phyloP scores from a whole-genome alignment of 345 rosid species.

The Acer saccharum region DNA sequence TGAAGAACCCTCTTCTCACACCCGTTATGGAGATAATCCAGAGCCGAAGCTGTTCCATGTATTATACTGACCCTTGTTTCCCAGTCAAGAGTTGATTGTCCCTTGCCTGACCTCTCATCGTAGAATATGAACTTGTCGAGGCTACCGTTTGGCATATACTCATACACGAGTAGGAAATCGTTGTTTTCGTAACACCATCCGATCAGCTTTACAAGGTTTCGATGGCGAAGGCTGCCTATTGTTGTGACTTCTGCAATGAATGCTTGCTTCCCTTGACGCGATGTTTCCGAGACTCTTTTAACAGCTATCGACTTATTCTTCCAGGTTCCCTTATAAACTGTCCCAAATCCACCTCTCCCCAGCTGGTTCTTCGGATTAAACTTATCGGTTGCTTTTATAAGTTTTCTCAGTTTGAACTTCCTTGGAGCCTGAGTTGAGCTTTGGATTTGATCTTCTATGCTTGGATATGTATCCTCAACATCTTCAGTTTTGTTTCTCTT shows the following conservation, averaged over 20 bases:
- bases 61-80: slow-evolving; percentile 49
- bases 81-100: slow-evolving; percentile 46
- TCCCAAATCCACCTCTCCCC: slow-evolving; percentile 81
- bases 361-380: slow-evolving; percentile 57
- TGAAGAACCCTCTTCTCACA: slow-evolving; percentile 69
- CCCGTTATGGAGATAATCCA: slow-evolving; percentile 75
- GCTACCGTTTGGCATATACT: slow-evolving; percentile 71
- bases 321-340: slow-evolving; percentile 66
- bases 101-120: slow-evolving; percentile 20
- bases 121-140: slow-evolving; percentile 57
- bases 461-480: slow-evolving; percentile 35
- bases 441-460: slow-evolving; percentile 54
- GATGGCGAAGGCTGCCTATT: slow-evolving; percentile 67
- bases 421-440: slow-evolving; percentile 47
- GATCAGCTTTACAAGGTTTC: slow-evolving; percentile 67
- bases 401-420: slow-evolving; percentile 54
- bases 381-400: slow-evolving; percentile 57
- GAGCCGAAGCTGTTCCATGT: slow-evolving; percentile 61
- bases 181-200: slow-evolving; percentile 76
- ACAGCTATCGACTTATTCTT: slow-evolving; percentile 61
- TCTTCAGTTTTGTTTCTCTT: slow-evolving; percentile 28
- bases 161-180: slow-evolving; percentile 67
- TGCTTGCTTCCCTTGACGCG: slow-evolving; percentile 75
- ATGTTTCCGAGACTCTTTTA: slow-evolving; percentile 61
- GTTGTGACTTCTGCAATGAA: slow-evolving; percentile 81